phyloP scores from a whole-genome alignment of 2,329 filamentous ascomycete genomes.

The Verticillium dahliae region DNA sequence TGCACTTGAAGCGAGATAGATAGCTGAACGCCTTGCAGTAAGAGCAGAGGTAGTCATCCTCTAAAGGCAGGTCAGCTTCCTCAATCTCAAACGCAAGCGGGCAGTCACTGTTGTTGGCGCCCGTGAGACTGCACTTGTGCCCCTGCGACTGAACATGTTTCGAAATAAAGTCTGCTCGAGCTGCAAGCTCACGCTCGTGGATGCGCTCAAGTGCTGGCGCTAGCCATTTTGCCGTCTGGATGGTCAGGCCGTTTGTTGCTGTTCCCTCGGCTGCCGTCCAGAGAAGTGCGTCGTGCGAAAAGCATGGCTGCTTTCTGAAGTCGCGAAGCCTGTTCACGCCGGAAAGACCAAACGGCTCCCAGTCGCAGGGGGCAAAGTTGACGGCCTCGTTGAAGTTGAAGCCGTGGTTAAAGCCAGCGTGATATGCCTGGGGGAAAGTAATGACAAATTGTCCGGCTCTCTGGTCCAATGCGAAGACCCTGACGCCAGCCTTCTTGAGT shows the following conservation, averaged over 20 bases:
- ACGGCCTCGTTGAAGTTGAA: slow-evolving; percentile 99
- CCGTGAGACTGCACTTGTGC: slow-evolving; percentile 48
- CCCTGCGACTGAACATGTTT: slow-evolving; percentile 52
- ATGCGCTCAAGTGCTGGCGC: slow-evolving; percentile 79
- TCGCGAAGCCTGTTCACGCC: slow-evolving; percentile 81
- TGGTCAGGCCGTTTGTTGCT: slow-evolving; percentile 55
- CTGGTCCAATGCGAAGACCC: slow-evolving; percentile 93
- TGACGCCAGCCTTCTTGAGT: slow-evolving; percentile 83
- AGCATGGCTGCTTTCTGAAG: slow-evolving; percentile 89
- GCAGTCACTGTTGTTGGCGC: slow-evolving; percentile 44
- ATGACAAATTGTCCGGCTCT: slow-evolving; percentile 93
- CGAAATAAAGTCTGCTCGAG: slow-evolving; percentile 61
- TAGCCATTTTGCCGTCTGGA: slow-evolving; percentile 92
- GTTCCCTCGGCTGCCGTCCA: slow-evolving; percentile 83
- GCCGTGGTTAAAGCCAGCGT: slow-evolving; percentile 95
- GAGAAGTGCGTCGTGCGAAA: slow-evolving; percentile 92
- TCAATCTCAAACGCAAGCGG: slow-evolving; percentile 57
- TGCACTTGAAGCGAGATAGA: slow-evolving; percentile 82
- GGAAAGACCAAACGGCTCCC: slow-evolving; percentile 85
- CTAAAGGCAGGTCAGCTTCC: slow-evolving; percentile 74
- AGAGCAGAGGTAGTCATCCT: slow-evolving; percentile 76
- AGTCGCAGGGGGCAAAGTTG: slow-evolving; percentile 92
- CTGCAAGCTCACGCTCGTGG: slow-evolving; percentile 62
- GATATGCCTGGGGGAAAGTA: slow-evolving; percentile 94
- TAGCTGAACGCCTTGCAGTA: slow-evolving; percentile 93